phyloP scores from a whole-genome alignment of 257 asterid species.

The Solanum chmielewskii region DNA sequence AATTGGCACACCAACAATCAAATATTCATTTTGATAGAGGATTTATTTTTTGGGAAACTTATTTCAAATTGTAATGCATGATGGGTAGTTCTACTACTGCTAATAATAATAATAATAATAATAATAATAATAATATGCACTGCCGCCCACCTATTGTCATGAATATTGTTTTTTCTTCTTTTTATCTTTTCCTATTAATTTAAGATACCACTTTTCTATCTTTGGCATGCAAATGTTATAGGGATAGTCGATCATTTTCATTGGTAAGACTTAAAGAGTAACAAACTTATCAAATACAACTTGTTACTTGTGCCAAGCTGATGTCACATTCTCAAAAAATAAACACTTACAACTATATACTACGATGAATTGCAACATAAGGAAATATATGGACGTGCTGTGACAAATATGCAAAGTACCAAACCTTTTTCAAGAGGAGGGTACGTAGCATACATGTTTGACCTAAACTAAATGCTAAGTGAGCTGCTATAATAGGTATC shows the following conservation, averaged over 20 bases:
- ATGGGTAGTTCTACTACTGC: neutral
- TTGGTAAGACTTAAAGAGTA: neutral
- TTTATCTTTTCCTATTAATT: neutral
- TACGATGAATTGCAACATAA: neutral
- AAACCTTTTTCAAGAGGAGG: neutral
- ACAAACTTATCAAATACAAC: neutral
- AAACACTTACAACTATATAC: neutral
- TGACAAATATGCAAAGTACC: neutral
- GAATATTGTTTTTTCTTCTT: neutral
- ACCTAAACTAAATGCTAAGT: neutral
- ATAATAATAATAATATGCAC: no score
- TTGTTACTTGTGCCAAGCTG: neutral
- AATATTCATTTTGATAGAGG: neutral
- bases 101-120: neutral
- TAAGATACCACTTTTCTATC: neutral
- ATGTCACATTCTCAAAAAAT: neutral
- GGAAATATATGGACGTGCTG: neutral
- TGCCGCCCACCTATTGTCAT: neutral
- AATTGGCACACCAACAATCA: neutral
- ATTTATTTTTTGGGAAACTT: no score
- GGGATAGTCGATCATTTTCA: neutral
- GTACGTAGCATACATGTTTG: neutral
- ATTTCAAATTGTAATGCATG: neutral
- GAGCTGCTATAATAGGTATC: neutral
- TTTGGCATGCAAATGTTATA: neutral